These are phyloP conservation scores for Hypoxylon sp. DNA, from an alignment of 2,329 filamentous ascomycete species.

Conservation along the genomic window DNA sequence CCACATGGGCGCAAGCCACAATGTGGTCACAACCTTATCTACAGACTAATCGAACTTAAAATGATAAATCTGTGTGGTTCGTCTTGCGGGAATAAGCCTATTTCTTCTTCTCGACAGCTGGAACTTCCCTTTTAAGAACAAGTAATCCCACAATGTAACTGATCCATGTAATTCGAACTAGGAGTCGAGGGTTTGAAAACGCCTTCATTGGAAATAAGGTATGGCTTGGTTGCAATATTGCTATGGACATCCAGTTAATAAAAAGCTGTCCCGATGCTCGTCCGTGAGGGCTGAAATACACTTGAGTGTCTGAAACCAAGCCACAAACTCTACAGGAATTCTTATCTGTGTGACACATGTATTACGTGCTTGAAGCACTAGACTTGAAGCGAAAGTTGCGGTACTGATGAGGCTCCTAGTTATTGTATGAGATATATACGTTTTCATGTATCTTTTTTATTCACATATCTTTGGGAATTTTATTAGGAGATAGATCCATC, in stretches of 20 bases:
- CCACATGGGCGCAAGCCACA: constrained; percentile 26
- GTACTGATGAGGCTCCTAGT: too few relatives aligned
- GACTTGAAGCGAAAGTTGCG: too few relatives aligned
- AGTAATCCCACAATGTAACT: neutral
- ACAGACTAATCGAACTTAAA: constrained; percentile 5
- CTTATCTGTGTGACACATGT: neutral
- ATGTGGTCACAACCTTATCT: constrained; percentile 30
- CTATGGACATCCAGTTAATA: neutral
- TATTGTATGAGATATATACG: too few relatives aligned
- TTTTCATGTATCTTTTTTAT: too few relatives aligned
- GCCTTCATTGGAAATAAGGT: neutral
- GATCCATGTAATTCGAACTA: neutral
- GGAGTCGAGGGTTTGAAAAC: neutral
- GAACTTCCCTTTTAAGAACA: neutral
- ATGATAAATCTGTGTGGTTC: constrained; percentile 15
- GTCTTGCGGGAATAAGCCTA: constrained; percentile 14
- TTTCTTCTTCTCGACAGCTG: constrained; percentile 1
- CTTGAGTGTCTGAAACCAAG: neutral
- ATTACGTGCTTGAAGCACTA: neutral
- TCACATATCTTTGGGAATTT: too few relatives aligned
- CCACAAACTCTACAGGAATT: neutral
- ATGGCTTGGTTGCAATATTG: neutral
- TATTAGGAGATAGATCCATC: too few relatives aligned
- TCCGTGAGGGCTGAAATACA: neutral
- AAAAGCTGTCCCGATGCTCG: neutral